Evolutionary conservation across 257 asterid species (phyloP).

Genomic region (Solanum phureja): DNA sequence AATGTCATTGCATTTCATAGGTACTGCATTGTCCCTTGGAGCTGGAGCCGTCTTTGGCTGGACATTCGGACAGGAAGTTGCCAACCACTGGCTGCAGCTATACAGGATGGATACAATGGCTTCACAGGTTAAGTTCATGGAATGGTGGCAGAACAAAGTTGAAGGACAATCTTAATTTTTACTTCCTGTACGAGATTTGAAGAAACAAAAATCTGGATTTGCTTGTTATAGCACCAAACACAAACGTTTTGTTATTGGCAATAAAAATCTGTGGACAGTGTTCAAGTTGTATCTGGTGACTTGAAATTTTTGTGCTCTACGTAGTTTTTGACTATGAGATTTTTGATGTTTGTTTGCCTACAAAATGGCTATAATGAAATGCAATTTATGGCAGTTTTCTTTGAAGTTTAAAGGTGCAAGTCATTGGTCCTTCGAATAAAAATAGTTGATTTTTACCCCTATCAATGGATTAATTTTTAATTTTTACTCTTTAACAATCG

Average conservation of each 20-base stretch:
- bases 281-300: neutral
- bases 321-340: neutral
- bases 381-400: neutral
- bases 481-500: too few species aligned
- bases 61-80: conserved; percentile 71
- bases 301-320: neutral
- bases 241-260: neutral
- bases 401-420: neutral
- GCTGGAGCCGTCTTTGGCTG: conserved; percentile 72
- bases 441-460: too few species aligned
- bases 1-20: conserved; percentile 21
- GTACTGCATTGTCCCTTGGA: conserved; percentile 64
- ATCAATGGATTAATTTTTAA: too few species aligned
- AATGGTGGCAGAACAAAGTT: conserved; percentile 83
- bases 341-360: neutral
- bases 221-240: neutral
- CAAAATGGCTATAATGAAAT: neutral
- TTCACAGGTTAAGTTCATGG: conserved; percentile 75
- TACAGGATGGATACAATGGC: conserved; percentile 60
- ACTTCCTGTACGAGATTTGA: neutral
- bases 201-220: neutral
- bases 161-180: conserved; percentile 13
- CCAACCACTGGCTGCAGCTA: conserved; percentile 72
- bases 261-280: neutral
- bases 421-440: neutral